Conservation (phyloP, 1,284 basidiomycete species). For the Ceratobasidium papillatum region DNA sequence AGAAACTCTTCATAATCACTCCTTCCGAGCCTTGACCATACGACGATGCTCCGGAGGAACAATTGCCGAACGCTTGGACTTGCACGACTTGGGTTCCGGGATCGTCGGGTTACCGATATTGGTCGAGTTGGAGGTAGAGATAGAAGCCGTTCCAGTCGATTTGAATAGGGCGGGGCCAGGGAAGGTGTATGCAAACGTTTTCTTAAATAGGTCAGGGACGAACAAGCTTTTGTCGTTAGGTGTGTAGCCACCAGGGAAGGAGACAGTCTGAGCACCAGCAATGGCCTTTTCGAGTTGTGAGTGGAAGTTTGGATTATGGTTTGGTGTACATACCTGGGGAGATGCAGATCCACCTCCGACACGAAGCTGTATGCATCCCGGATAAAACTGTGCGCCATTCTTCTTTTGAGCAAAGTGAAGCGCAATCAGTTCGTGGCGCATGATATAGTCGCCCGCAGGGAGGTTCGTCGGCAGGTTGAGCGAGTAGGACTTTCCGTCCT, state of each 20-base stretch:
- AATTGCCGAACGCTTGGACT: constrained; percentile 14
- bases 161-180: constrained; percentile 42
- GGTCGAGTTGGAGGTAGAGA: background rate
- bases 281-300: background rate
- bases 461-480: constrained; percentile 66
- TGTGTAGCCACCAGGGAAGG: constrained; percentile 46
- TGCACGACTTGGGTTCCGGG: background rate
- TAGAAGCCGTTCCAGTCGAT: background rate
- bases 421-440: constrained; percentile 77
- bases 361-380: constrained; percentile 68
- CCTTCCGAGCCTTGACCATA: background rate
- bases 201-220: constrained; percentile 26
- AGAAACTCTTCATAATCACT: background rate
- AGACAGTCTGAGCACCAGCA: constrained; percentile 27
- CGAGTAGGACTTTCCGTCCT: constrained; percentile 53
- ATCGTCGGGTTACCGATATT: background rate
- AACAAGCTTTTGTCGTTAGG: constrained; percentile 41
- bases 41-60: constrained; percentile 20
- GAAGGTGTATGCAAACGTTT: constrained; percentile 40
- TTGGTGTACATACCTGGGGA: background rate
- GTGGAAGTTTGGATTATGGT: background rate
- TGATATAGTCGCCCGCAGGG: constrained; percentile 69
- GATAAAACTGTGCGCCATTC: constrained; percentile 77
- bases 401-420: constrained; percentile 63
- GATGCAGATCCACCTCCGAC: constrained; percentile 56